Evolutionary conservation across 441 rosid species (phyloP), one percentile per base, ranked within the genome.

Genomic region (Populus hybrid): DNA sequence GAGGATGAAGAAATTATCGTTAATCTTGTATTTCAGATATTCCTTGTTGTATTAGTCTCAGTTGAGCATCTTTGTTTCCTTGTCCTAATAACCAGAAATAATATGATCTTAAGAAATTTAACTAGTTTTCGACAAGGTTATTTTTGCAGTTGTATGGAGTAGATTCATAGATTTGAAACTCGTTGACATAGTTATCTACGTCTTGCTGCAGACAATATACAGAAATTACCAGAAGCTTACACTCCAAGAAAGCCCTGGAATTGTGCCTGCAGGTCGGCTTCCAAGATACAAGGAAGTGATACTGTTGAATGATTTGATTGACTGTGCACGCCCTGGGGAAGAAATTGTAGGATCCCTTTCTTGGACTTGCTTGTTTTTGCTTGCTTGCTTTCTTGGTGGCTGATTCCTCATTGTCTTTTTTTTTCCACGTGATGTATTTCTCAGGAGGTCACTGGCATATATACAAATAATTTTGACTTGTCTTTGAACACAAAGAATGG

Each of bases 281-380:
- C 99, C 99, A 73, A 91, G 99, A 90, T 91, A 91, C 91, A 96
- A 96, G 87, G 98, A 96, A 90, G 98, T 96, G 78, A 96, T 96
- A 76, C 83, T 94, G 78, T 79, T 94, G 81, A 94, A 94, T 81
- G 99, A 96, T 83, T 89, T 96, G 84, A 96, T 94, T 79, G 98
- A 92, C 83, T 96, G 99, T 72, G 99, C 99, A 61, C 93, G 97
- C 77, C 98, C 98, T 28, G 99, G 98, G 57, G 99, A 96, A 85
- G 98, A 94, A 87, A 92, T 96, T 84, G 99, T 96, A 85, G 16
- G 46, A 40, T 81, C 74, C 70, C 85, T 66, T 77, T 46, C 81
- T 70, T 79, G n/a, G 72, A 38, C 50, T 66, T 75, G 18, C 6
- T 78, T 57, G n/a, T 42, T 9, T 36, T 79, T 26, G n/a, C 34